Evolutionary conservation across 2,329 filamentous ascomycete species (phyloP), one percentile per base, ranked within the genome.

Genomic region (Fusarium zealandicum): DNA sequence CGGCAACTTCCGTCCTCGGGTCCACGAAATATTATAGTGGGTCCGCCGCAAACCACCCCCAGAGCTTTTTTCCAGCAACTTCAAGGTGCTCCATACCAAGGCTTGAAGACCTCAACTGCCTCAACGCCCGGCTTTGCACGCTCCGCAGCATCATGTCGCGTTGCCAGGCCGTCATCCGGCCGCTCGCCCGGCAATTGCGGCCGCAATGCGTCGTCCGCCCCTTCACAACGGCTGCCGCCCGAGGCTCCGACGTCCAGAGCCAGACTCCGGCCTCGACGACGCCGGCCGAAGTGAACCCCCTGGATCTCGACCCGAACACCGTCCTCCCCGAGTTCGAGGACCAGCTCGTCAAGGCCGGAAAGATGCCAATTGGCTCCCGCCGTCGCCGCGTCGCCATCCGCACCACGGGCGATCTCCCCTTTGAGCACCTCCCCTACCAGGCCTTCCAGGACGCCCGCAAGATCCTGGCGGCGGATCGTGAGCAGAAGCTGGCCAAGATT

Each of bases 391-490:
- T 86, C 22, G 90, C 90, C 22, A 74, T 93, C 56, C 85, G 82
- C 68, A 84, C 78, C 66, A 83, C 78, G 31, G 76, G 82, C 58
- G 83, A 88, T 67, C 78, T 96, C 42, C 92, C 93, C 20, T 97
- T 99, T 71, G 92, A 96, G 78, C 90, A 93, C 72, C 80, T 99
- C 64, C 95, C 95, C 14, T 99, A 96, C 78, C 93, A 98, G 81
- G 95, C 91, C 76, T 99, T 98, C 79, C 95, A 99, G 76, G 93
- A 97, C 78, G 95, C 95, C 33, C 86, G 93, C 59, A 90, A 92
- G 72, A 76, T 98, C 41, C 79, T 99, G 50, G 82, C 86, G 46
- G 85, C 84, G 48, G 95, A 99, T 72, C 85, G 93, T 33, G 80
- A 87, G 62, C 84, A 93, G 75, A 98, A 96, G 78, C 68, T 98